Conservation (phyloP, 1,139 yeast genomes). For the Hyphopichia buzzinii region DNA sequence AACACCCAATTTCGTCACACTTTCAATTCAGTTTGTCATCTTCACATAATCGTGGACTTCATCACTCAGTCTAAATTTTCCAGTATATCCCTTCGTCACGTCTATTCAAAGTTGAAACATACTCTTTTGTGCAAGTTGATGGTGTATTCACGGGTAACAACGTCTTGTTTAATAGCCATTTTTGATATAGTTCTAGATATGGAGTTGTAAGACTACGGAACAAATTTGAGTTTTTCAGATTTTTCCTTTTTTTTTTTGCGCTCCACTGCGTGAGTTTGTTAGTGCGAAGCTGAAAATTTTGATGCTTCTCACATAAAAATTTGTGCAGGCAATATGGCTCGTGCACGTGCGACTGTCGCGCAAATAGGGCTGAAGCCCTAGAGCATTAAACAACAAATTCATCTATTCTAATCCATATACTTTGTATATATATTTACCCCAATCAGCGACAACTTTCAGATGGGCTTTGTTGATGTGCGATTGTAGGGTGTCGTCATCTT, state of each 20-base stretch:
- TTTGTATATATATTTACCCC: slow-evolving; percentile 17
- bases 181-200: slow-evolving; percentile 23
- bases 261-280: neutral
- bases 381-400: neutral
- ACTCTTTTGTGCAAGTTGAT: slow-evolving; percentile 99
- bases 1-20: no score
- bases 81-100: neutral
- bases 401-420: slow-evolving; percentile 20
- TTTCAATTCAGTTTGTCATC: no score
- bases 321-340: neutral
- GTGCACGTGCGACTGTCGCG: slow-evolving; percentile 1
- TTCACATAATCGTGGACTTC: no score
- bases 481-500: neutral
- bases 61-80: no score
- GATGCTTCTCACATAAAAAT: no score
- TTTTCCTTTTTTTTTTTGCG: neutral
- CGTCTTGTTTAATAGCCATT: slow-evolving; percentile 94
- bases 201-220: slow-evolving; percentile 6
- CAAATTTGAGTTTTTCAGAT: neutral
- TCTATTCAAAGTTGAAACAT: slow-evolving; percentile 40
- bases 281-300: neutral
- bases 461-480: slow-evolving; percentile 5
- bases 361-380: slow-evolving; percentile 1
- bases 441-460: slow-evolving; percentile 8
- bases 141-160: slow-evolving; percentile 99